Evolutionary conservation across 108 stramenopile species (phyloP), one percentile per base, ranked within the genome.

Genomic region (Conticribra weissflogii): DNA sequence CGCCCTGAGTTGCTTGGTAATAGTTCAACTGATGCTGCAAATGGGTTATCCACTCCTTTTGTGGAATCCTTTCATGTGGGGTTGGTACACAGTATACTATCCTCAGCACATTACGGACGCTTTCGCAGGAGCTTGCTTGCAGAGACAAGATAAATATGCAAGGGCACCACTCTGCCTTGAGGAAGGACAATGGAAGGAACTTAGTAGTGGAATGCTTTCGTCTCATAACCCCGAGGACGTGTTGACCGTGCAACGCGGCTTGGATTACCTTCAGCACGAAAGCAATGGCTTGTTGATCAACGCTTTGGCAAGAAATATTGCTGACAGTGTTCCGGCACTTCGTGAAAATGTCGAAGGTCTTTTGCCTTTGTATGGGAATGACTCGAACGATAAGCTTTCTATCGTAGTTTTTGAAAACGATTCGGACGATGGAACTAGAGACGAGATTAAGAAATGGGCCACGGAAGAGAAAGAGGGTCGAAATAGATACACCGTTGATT

Each of bases 371-470:
- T 79, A 76, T 56, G 63, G 47, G 2, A 57, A 66, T 25, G 50
- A 45, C 19, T 18, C 45, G 5, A 60, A 27, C 22, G 63, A 70
- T 28, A 71, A 71, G 51, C 67, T 83, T 34, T 57, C 75, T 3
- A 57, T 83, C 4, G 83, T 83, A 18, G 50, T 83, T 0, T 83
- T 79, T 62, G 83, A 83, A 59, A 83, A 83, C 47, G 83, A 83
- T 66, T 80, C 79, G 18, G 34, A 75, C 16, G 83, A 83, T 61
- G 83, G 79, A 12, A 79, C 79, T 15, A 54, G 83, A n/a, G 52
- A 67, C 22, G 29, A 17, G 7, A 71, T 83, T 59, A 59, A 79
- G 24, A 53, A 56, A 5, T 83, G 83, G 83, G 57, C 79, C 15
- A 41, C 59, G 23, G 34, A 56, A 41, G 68, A 64, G 30, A 55